These are phyloP conservation scores for Tetracladium setigerum DNA, from an alignment of 495 filamentous ascomycete species.

Conservation along the genomic window DNA sequence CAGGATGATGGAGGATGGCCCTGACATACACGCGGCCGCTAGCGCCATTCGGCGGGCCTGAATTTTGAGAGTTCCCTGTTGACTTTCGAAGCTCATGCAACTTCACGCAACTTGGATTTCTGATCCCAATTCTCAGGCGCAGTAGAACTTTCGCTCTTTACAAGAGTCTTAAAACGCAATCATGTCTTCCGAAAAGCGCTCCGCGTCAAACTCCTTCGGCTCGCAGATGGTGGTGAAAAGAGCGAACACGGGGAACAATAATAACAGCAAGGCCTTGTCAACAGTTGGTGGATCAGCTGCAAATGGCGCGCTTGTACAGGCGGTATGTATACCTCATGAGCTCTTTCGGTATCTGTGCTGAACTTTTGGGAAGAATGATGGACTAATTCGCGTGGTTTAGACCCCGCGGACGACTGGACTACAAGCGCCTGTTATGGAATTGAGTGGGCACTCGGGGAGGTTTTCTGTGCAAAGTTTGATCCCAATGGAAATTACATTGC, in stretches of 20 bases:
- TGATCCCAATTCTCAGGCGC: background rate
- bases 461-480: slow-evolving; percentile 89
- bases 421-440: slow-evolving; percentile 90
- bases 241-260: slow-evolving; percentile 67
- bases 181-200: slow-evolving; percentile 89
- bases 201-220: slow-evolving; percentile 70
- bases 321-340: slow-evolving; percentile 49
- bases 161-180: slow-evolving; percentile 9
- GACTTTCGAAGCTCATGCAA: slow-evolving; percentile 1
- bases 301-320: slow-evolving; percentile 73
- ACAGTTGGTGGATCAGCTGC: slow-evolving; percentile 56
- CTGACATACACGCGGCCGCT: no score
- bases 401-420: slow-evolving; percentile 76
- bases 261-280: slow-evolving; percentile 40
- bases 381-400: slow-evolving; percentile 37
- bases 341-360: slow-evolving; percentile 11
- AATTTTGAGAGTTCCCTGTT: background rate
- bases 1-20: no score
- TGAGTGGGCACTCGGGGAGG: slow-evolving; percentile 76
- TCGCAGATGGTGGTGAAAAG: slow-evolving; percentile 83
- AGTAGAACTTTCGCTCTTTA: background rate
- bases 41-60: background rate
- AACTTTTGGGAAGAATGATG: slow-evolving; percentile 14
- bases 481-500: slow-evolving; percentile 81
- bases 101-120: background rate